These are phyloP conservation scores for Boletus rex-veris DNA, from an alignment of 768 basidiomycete genomes.

Conservation along the genomic window DNA sequence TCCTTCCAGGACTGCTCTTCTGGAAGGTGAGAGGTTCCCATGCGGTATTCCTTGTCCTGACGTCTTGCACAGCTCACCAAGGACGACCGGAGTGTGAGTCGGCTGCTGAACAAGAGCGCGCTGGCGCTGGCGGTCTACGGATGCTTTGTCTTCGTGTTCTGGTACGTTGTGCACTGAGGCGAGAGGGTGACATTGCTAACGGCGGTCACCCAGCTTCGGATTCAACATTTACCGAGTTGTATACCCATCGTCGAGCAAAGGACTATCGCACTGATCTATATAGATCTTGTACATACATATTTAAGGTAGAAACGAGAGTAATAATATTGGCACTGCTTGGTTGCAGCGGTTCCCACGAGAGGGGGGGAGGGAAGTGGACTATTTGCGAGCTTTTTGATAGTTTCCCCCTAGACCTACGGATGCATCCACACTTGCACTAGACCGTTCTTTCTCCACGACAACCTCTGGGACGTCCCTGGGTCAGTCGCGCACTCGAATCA, in stretches of 20 bases:
- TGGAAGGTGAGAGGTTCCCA: conserved; percentile 64
- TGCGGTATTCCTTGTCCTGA: conserved; percentile 10
- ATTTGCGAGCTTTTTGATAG: background rate
- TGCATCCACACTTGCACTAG: conserved; percentile 26
- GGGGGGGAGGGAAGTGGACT: background rate
- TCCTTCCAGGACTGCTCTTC: conserved; percentile 89
- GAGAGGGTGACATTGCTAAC: conserved; percentile 1
- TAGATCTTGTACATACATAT: background rate
- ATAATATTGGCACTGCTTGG: conserved; percentile 6
- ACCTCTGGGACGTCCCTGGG: background rate
- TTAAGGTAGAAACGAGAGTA: background rate
- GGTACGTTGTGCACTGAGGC: conserved; percentile 49
- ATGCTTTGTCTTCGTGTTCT: conserved; percentile 75
- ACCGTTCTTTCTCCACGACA: conserved; percentile 10
- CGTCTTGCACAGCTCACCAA: conserved; percentile 55
- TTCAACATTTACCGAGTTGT: conserved; percentile 75
- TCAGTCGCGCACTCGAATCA: conserved; percentile 2
- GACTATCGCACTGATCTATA: conserved; percentile 3
- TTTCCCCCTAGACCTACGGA: conserved; percentile 33
- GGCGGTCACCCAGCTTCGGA: conserved; percentile 48
- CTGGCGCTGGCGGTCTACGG: conserved; percentile 76
- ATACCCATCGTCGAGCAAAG: conserved; percentile 25
- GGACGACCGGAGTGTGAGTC: conserved; percentile 53
- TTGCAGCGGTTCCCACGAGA: conserved; percentile 24
- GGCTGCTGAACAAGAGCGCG: conserved; percentile 54